Percentiles rank a stretch among this genome's conserved stretches.
Evolutionary conservation across 768 basidiomycete species (phyloP).

Genomic region (Tubosaeta sp.): DNA sequence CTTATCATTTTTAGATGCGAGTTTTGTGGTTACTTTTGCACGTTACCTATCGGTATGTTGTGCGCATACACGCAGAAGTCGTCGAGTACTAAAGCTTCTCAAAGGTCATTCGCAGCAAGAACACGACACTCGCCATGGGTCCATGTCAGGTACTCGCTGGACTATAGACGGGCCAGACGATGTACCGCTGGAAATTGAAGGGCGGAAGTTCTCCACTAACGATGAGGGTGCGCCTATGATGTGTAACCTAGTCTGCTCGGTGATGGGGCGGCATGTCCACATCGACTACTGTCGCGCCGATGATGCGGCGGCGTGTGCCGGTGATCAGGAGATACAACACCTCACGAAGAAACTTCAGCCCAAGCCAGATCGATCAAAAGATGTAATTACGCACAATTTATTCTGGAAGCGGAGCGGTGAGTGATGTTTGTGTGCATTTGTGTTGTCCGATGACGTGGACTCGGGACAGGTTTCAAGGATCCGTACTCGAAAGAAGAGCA

Average conservation of each 20-base stretch:
- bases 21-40: conserved; percentile 57
- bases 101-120: conserved; percentile 56
- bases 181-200: conserved; percentile 47
- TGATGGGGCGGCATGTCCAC: too few relatives aligned
- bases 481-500: too few relatives aligned
- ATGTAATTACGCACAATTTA: conserved; percentile 49
- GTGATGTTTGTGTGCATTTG: not conserved
- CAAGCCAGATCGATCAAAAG: conserved; percentile 45
- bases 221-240: conserved; percentile 63
- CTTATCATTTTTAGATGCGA: conserved; percentile 37
- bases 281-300: too few relatives aligned
- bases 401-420: conserved; percentile 56
- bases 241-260: too few relatives aligned
- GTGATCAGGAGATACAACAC: too few relatives aligned
- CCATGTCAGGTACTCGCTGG: too few relatives aligned
- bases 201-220: conserved; percentile 48
- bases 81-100: not conserved
- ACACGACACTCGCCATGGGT: conserved; percentile 60
- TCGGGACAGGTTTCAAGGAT: conserved; percentile 52
- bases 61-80: rapidly evolving
- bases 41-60: conserved; percentile 46
- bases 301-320: too few relatives aligned
- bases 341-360: too few relatives aligned
- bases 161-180: conserved; percentile 52
- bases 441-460: not conserved